Conservation (phyloP, 768 basidiomycete genomes). For the Dioszegia aurantiaca region DNA sequence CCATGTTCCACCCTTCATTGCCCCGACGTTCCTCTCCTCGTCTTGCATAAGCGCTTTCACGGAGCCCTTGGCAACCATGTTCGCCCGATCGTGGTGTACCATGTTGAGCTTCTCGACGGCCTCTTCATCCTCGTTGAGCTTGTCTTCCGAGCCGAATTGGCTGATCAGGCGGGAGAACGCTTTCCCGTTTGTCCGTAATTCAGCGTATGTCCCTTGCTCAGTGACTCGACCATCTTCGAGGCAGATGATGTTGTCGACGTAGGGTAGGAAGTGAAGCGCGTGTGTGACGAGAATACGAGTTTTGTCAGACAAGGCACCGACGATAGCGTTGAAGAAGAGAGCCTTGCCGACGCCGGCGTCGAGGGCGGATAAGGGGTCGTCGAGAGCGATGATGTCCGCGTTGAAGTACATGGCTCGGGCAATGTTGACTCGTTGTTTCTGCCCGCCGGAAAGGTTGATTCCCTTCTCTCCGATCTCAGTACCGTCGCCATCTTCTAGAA, state of each 20-base stretch:
- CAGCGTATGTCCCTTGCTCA: constrained; percentile 74
- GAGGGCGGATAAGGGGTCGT: constrained; percentile 76
- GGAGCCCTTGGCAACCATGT: constrained; percentile 52
- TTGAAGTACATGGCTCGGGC: constrained; percentile 82
- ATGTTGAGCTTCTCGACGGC: constrained; percentile 46
- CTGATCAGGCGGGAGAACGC: constrained; percentile 70
- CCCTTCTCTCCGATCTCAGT: constrained; percentile 86
- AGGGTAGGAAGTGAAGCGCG: constrained; percentile 81
- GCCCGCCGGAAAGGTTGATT: constrained; percentile 81
- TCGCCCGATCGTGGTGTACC: constrained; percentile 51
- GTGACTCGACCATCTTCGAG: constrained; percentile 72
- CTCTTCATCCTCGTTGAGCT: constrained; percentile 55
- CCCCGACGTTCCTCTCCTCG: constrained; percentile 78
- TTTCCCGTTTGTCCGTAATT: constrained; percentile 64
- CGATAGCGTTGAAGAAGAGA: constrained; percentile 79
- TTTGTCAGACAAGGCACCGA: constrained; percentile 63
- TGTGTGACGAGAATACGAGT: constrained; percentile 89
- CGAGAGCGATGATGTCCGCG: constrained; percentile 81
- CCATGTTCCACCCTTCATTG: constrained; percentile 59
- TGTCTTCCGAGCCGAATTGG: constrained; percentile 71
- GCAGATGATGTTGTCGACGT: constrained; percentile 80
- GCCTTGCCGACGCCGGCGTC: constrained; percentile 89
- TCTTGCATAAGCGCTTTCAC: constrained; percentile 64
- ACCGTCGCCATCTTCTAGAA: constrained; percentile 71
- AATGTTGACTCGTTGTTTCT: constrained; percentile 73